These are phyloP conservation scores for Phytophthora brassicae DNA, from an alignment of 352 stramenopile species.

Conservation along the genomic window DNA sequence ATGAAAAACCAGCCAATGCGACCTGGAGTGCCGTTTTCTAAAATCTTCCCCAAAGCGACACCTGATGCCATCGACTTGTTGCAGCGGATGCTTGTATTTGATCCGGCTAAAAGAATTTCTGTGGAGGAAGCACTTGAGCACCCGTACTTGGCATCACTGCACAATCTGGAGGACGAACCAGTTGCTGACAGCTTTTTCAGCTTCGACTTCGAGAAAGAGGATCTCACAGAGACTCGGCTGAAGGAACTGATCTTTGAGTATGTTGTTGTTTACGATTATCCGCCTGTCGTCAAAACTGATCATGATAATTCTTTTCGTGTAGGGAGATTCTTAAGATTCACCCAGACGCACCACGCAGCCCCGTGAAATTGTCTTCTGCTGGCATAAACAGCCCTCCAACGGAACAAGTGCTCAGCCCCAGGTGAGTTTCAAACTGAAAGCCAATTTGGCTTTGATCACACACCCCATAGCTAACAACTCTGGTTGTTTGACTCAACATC, in stretches of 20 bases:
- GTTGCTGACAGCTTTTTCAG: conserved; percentile 73
- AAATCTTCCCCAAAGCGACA: conserved; percentile 76
- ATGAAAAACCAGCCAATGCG: conserved; percentile 86
- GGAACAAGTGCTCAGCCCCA: conserved; percentile 58
- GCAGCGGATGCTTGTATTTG: conserved; percentile 88
- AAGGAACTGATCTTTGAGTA: conserved; percentile 90
- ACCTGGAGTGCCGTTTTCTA: conserved; percentile 63
- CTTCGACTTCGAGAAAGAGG: conserved; percentile 90
- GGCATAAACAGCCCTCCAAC: conserved; percentile 24
- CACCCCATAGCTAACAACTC: conserved; percentile 3
- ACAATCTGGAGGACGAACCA: conserved; percentile 93
- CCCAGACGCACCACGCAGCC: conserved; percentile 40
- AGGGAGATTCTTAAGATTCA: conserved; percentile 81
- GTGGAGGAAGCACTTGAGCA: conserved; percentile 92
- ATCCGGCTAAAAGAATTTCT: conserved; percentile 88
- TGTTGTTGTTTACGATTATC: conserved; percentile 15
- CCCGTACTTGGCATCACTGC: conserved; percentile 89
- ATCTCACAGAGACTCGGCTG: conserved; percentile 76
- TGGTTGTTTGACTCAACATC: background rate
- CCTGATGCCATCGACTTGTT: conserved; percentile 77
- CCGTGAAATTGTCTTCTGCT: conserved; percentile 16
- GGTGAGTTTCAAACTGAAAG: conserved; percentile 21
- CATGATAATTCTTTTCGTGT: conserved; percentile 5
- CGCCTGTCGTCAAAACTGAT: too few relatives aligned
- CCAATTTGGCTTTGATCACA: background rate